Percentiles rank a stretch among this genome's conserved stretches.
phyloP scores from a whole-genome alignment of 2,329 filamentous ascomycete genomes.

The Botrytis elliptica region DNA sequence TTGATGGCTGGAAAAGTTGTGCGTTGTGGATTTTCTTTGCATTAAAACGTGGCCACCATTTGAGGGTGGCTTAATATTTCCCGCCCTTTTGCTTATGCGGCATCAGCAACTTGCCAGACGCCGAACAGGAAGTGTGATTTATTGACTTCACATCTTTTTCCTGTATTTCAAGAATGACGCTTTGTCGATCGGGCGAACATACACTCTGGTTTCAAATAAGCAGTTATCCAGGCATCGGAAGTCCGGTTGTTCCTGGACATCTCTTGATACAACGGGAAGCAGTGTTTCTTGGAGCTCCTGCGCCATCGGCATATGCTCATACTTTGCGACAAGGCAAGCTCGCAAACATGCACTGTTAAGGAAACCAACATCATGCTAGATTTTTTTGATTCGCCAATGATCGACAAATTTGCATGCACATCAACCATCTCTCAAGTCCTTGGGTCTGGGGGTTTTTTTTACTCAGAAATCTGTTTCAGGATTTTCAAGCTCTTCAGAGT shows the following conservation, averaged over 20 bases:
- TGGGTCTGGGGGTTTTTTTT: neutral
- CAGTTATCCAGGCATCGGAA: neutral
- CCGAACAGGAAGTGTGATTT: neutral
- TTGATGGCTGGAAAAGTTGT: neutral
- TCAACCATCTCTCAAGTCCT: neutral
- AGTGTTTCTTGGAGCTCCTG: neutral
- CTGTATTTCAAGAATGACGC: neutral
- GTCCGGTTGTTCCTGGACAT: neutral
- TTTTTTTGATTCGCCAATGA: neutral
- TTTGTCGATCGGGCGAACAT: neutral
- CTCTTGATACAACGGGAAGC: neutral
- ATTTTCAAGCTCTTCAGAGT: neutral
- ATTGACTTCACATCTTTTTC: neutral
- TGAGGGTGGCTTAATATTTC: slow-evolving; percentile 5
- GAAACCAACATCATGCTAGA: neutral
- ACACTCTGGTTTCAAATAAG: neutral
- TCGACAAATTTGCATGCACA: neutral
- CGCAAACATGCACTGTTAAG: neutral
- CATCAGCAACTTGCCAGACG: neutral
- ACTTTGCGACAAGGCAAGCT: neutral
- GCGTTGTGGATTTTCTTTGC: slow-evolving; percentile 12
- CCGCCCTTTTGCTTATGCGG: neutral
- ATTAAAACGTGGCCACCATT: slow-evolving; percentile 11
- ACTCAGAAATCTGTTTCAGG: neutral
- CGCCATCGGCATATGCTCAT: neutral